Conservation (phyloP, 2,329 filamentous ascomycete genomes). For the Ophiosphaerella narmari region DNA sequence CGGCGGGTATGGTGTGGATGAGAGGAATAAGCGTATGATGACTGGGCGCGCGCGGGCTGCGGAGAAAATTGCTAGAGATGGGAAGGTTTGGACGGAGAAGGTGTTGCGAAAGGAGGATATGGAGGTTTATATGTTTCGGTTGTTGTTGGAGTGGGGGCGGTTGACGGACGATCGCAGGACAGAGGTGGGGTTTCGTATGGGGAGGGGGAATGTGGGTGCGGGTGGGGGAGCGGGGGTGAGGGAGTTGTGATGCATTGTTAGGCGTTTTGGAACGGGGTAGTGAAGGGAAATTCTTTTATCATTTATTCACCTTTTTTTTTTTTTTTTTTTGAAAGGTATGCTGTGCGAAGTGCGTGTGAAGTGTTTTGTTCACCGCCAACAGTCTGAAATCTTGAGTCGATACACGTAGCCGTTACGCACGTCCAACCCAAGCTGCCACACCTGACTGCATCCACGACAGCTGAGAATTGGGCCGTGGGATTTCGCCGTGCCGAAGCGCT, state of each 20-base stretch:
- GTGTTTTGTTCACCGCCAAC: too few relatives aligned
- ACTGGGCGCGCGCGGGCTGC: constrained; percentile 31
- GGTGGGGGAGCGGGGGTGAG: neutral
- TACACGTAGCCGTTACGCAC: too few relatives aligned
- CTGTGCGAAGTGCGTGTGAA: too few relatives aligned
- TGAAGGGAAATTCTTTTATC: too few relatives aligned
- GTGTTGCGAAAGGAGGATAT: constrained; percentile 64
- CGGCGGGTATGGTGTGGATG: constrained; percentile 34
- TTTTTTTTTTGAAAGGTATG: too few relatives aligned
- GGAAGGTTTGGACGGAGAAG: constrained; percentile 41
- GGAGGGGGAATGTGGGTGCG: constrained; percentile 12
- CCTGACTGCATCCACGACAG: too few relatives aligned
- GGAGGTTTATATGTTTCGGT: constrained; percentile 78
- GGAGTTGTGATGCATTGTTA: neutral
- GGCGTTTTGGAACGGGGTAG: too few relatives aligned
- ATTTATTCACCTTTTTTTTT: too few relatives aligned
- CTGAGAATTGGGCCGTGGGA: too few relatives aligned
- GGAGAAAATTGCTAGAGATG: constrained; percentile 38
- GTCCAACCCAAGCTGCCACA: too few relatives aligned
- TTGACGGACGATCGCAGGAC: constrained; percentile 43
- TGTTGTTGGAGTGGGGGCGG: constrained; percentile 71
- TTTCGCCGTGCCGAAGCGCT: too few relatives aligned
- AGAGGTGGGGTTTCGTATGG: constrained; percentile 39
- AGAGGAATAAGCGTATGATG: constrained; percentile 32
- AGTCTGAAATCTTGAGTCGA: too few relatives aligned